phyloP scores from a whole-genome alignment of 225 moss, liverwort and hornwort genomes.

The Thuidium tamariscinum region DNA sequence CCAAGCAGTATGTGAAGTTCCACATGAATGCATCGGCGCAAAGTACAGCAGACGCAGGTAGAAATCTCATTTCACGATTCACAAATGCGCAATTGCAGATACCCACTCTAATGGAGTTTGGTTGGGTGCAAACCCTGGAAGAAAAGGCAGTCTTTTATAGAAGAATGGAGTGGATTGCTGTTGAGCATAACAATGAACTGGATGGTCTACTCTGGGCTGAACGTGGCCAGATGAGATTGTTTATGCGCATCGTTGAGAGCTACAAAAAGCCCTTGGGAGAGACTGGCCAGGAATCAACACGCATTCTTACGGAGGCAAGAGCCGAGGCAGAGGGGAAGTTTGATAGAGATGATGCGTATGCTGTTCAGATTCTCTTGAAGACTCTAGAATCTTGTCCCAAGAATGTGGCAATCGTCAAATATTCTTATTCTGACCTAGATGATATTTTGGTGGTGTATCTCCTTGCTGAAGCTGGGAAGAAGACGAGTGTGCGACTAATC shows the following conservation, averaged over 20 bases:
- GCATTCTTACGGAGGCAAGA: too few relatives aligned
- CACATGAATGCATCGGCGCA: not conserved
- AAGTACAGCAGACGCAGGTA: not conserved
- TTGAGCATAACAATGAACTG: not conserved
- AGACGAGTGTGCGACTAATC: not conserved
- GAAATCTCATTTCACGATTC: not conserved
- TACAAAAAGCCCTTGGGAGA: not conserved
- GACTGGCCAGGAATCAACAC: not conserved
- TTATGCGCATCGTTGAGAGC: not conserved
- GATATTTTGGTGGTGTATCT: not conserved
- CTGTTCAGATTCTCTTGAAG: not conserved
- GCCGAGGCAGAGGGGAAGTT: not conserved
- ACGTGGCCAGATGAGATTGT: constrained; percentile 5
- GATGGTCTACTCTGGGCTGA: not conserved
- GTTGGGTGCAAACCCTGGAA: not conserved
- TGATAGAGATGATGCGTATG: not conserved
- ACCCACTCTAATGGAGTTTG: not conserved
- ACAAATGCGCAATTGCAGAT: not conserved
- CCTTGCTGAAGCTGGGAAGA: not conserved
- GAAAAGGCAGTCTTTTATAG: not conserved
- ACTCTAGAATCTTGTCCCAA: not conserved
- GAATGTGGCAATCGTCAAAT: not conserved
- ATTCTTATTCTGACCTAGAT: not conserved
- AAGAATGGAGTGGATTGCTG: not conserved
- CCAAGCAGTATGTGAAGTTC: not conserved